A percentile compares a stretch with the other conserved stretches of the same genome.
phyloP scores from a whole-genome alignment of 495 filamentous ascomycete species.

The Thermochaetoides thermophila region DNA sequence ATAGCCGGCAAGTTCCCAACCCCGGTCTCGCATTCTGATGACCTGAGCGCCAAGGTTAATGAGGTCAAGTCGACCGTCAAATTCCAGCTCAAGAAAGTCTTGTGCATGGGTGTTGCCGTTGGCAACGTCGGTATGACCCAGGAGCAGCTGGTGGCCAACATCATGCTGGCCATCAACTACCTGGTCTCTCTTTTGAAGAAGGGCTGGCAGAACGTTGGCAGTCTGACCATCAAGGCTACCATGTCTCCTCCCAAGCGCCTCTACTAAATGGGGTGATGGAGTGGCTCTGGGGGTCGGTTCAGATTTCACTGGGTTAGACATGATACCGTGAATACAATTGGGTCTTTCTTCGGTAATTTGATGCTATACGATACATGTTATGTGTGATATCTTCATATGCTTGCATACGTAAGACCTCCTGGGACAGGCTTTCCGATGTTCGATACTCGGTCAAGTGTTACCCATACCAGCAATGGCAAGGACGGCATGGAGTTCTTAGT shows the following conservation, averaged over 20 bases:
- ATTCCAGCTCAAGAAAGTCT: slow-evolving; percentile 99
- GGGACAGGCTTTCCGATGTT: no score
- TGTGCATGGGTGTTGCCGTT: slow-evolving; percentile 97
- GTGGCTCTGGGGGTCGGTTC: not conserved
- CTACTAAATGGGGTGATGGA: slow-evolving; percentile 45
- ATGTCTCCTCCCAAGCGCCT: slow-evolving; percentile 96
- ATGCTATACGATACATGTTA: not conserved
- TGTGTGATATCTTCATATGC: no score
- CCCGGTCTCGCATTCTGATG: slow-evolving; percentile 88
- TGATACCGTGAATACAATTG: not conserved
- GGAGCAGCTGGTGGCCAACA: slow-evolving; percentile 91
- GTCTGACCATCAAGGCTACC: slow-evolving; percentile 97
- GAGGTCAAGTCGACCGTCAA: slow-evolving; percentile 99
- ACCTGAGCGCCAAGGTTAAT: slow-evolving; percentile 81
- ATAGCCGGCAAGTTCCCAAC: slow-evolving; percentile 86
- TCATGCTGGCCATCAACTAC: slow-evolving; percentile 97
- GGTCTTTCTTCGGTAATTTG: not conserved
- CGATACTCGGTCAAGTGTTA: no score
- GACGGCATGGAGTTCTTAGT: no score
- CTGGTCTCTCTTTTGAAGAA: slow-evolving; percentile 97
- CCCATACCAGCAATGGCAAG: no score
- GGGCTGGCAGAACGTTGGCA: slow-evolving; percentile 99
- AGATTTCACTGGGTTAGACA: not conserved
- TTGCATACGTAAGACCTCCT: no score
- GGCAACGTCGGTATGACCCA: slow-evolving; percentile 95